Base-by-base conservation (phyloP, 495 filamentous ascomycete species). In the Aspergillus cavernicola region DNA sequence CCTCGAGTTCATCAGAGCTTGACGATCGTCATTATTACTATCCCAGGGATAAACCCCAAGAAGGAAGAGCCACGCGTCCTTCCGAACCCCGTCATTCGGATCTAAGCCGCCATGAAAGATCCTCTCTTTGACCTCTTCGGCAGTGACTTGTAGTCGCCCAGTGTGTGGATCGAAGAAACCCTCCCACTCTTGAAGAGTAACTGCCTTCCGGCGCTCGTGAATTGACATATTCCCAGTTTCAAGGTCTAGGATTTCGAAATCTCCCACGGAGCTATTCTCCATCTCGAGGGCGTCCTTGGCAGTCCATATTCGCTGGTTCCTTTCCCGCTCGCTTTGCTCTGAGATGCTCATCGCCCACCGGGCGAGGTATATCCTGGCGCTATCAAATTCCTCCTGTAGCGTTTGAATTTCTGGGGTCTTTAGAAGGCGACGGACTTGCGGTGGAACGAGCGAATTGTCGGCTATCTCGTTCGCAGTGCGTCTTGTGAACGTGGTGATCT, bases 321-420 rank as follows among this genome's bases (percentile, higher is more conserved):
- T 67, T 45, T 98, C 93, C 35, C 82, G 76, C 65, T 98, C 93
- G 61, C 90, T 89, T 71, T 97, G 93, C 66, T 98, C 93, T 0
- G 92, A 90, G 48, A 98, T 95, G 1, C 89, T 95, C 93, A 97
- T 97, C 0, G 93, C 93, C 93, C 93, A 98, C 39, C 93, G 78
- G 3, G 93, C 93, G 19, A 98, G 76, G 60, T 98, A 98, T 32
- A 98, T 73, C 55, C 93, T 80, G 6, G 95, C 93, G 61, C 89
- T 95, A 69, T 97, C 95, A 57, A 97, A 98, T 65, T 98, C 93
- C 54, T 97, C 92, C 65, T 93, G 89, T 40, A 98, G 59, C 0
- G 90, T 96, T 68, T 96, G 91, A 10, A 98, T 92, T 64, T 98
- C 92, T 1, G 93, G 95, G 50, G 95, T 96, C 61, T 84, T 81